These are phyloP conservation scores for Pseudognaphalium luteoalbum DNA, from an alignment of 129 eudicot genomes.

Conservation along the genomic window DNA sequence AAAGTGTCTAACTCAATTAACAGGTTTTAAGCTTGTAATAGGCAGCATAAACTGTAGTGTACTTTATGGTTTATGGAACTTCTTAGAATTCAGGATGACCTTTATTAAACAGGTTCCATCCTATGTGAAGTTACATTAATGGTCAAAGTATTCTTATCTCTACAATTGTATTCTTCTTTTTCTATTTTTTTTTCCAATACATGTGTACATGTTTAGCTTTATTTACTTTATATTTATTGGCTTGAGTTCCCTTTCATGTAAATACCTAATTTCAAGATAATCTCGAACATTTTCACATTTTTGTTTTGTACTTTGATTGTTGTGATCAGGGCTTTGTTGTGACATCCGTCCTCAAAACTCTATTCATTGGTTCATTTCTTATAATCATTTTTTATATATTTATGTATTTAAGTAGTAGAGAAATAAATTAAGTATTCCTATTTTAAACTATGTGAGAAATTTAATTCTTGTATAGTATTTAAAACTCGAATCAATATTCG, in stretches of 20 bases:
- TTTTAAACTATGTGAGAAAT: too few species aligned
- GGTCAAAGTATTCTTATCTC: too few species aligned
- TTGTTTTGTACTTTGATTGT: not conserved
- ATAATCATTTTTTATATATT: too few species aligned
- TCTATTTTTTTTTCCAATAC: not conserved
- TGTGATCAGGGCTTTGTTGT: not conserved
- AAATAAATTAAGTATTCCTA: too few species aligned
- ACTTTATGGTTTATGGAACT: not conserved
- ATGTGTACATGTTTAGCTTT: not conserved
- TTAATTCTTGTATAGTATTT: too few species aligned
- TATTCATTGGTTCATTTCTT: too few species aligned
- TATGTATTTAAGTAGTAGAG: too few species aligned
- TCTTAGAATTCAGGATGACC: slow-evolving; percentile 1
- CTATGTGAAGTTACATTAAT: not conserved
- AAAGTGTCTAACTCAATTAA: not conserved
- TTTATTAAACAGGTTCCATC: not conserved
- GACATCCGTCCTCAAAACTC: too few species aligned
- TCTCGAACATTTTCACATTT: not conserved
- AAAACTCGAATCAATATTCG: too few species aligned
- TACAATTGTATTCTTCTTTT: too few species aligned
- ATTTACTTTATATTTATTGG: not conserved
- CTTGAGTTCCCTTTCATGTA: not conserved
- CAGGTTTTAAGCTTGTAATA: not conserved
- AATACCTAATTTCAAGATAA: not conserved
- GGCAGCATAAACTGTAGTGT: not conserved